Conservation (phyloP, 345 rosid species). For the Cochlearia excelsa region DNA sequence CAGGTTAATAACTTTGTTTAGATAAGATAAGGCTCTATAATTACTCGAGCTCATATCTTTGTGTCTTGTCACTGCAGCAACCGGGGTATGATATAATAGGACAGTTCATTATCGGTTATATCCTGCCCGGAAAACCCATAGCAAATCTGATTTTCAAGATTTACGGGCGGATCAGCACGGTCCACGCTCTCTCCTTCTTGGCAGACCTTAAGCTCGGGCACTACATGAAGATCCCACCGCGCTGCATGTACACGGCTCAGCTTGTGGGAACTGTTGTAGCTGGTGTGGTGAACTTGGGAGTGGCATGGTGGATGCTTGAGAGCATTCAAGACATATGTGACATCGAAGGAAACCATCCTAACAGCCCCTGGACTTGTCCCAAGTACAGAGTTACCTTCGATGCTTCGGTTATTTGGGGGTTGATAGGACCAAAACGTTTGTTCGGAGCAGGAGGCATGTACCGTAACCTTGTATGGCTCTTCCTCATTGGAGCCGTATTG, state of each 20-base stretch:
- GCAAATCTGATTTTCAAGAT: slow-evolving; percentile 96
- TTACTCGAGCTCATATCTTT: slow-evolving; percentile 15
- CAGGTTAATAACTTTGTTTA: slow-evolving; percentile 48
- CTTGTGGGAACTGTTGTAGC: slow-evolving; percentile 81
- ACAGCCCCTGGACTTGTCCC: slow-evolving; percentile 99
- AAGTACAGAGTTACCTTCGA: slow-evolving; percentile 96
- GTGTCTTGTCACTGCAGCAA: slow-evolving; percentile 60
- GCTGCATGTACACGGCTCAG: slow-evolving; percentile 97
- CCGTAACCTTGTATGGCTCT: slow-evolving; percentile 90
- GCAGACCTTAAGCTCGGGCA: slow-evolving; percentile 98
- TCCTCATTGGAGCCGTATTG: slow-evolving; percentile 86
- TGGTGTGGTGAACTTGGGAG: slow-evolving; percentile 76
- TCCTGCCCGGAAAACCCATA: slow-evolving; percentile 88
- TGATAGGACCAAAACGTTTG: slow-evolving; percentile 78
- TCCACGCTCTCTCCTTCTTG: slow-evolving; percentile 95
- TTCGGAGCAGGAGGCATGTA: slow-evolving; percentile 94
- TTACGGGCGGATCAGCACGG: slow-evolving; percentile 87
- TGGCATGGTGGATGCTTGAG: slow-evolving; percentile 99
- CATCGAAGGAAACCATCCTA: slow-evolving; percentile 56
- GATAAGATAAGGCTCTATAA: slow-evolving; percentile 1
- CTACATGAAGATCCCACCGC: slow-evolving; percentile 98
- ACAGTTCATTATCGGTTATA: slow-evolving; percentile 92
- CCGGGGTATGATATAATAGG: slow-evolving; percentile 98
- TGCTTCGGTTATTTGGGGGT: slow-evolving; percentile 96
- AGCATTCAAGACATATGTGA: slow-evolving; percentile 83